Base-by-base conservation (phyloP, 2,329 filamentous ascomycete genomes). In the Penicillium concentricum region DNA sequence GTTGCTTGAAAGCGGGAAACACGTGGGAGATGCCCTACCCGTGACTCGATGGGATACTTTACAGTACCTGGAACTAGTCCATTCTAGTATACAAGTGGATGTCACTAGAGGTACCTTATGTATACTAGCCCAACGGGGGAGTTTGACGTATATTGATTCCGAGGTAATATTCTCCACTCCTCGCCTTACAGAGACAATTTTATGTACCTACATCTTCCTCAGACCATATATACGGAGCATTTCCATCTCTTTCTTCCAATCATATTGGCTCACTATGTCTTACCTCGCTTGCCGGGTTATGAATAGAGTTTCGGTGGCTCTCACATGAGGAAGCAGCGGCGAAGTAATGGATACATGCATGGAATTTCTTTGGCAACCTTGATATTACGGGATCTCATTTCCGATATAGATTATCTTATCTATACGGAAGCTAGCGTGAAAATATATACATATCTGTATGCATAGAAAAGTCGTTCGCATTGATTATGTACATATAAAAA, bases 1-100 rank as follows among this genome's bases (percentile, higher is more conserved):
- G 20, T 44, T 42, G 28, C 13, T 18, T 44, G 38, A 54, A 54
- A 45, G 32, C 18, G n/a, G 18, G 28, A n/a, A 26, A 44, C 54
- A 56, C 54, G 54, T 56, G 54, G 53, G 15, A n/a, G 7, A 10
- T 20, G 12, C 15, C 51, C 28, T 42, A 20, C 37, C 28, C 22
- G 34, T 18, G 39, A 41, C 32, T 35, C 13, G 32, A 16, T 13
- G 1, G 4, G 15, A 16, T 16, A 35, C 32, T 35, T 35, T 5
- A 35, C 13, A 35, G 32, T 35, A 35, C 32, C 32, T 35, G 13
- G 2, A 16, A 7, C 32, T 35, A 35, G 32, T 35, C 5, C 15
- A 6, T 35, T 16, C 8, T 35, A 35, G 15, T 35, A 35, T 35
- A 15, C 12, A 35, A 35, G 15, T 35, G 6, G 13, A 35, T 16